phyloP scores from a whole-genome alignment of 2,329 filamentous ascomycete genomes.

The Fusarium tuaranense region DNA sequence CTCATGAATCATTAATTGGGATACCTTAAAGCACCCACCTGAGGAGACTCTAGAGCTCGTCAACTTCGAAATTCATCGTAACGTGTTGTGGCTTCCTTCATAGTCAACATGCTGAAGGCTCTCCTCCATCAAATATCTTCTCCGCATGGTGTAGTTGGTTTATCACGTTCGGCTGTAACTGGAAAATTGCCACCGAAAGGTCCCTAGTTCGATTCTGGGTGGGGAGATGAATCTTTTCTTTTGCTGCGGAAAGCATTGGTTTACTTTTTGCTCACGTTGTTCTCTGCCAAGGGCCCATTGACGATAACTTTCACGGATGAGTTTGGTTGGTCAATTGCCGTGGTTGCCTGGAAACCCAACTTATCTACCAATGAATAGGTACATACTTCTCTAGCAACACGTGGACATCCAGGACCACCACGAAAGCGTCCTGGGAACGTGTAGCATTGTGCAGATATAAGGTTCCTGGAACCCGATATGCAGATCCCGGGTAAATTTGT shows the following conservation, averaged over 20 bases:
- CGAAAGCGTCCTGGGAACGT: background rate
- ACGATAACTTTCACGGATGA: background rate
- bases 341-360: background rate
- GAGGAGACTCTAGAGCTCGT: background rate
- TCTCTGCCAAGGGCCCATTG: background rate
- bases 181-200: conserved; percentile 20
- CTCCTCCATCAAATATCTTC: conserved; percentile 2
- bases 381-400: background rate
- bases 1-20: background rate
- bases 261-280: background rate
- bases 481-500: background rate
- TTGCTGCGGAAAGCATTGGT: background rate
- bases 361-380: background rate
- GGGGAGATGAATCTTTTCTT: background rate
- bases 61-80: background rate
- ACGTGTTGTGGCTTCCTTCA: background rate
- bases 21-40: background rate
- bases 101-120: rapidly evolving
- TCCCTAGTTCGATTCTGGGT: conserved; percentile 19
- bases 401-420: background rate
- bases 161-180: conserved; percentile 20
- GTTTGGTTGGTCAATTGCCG: background rate
- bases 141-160: conserved; percentile 21
- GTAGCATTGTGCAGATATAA: background rate
- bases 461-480: background rate